Conservation (phyloP, 192 early-diverging fungal species). For the Coemansia sp. region DNA sequence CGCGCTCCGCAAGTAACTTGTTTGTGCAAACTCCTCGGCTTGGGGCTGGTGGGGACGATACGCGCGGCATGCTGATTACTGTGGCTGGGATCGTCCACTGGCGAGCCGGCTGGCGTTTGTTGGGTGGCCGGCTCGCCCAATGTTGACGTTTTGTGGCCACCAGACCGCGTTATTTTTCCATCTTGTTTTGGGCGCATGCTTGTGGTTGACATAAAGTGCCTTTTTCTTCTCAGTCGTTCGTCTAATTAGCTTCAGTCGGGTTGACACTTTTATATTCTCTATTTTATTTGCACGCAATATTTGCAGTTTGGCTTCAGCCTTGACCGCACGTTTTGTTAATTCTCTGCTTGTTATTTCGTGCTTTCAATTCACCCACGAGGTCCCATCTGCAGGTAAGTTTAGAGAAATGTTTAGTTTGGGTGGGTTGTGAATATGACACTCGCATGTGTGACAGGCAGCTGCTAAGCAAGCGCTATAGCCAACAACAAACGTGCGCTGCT, state of each 20-base stretch:
- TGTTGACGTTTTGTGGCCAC: background rate
- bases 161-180: background rate
- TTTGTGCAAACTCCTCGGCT: background rate
- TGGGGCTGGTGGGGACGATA: background rate
- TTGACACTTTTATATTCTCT: background rate
- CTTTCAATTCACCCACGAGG: background rate
- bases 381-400: no score
- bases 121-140: background rate
- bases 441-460: no score
- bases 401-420: no score
- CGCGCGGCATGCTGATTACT: no score
- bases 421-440: no score
- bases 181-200: background rate
- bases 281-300: background rate
- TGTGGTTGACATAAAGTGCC: background rate
- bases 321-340: background rate
- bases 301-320: background rate
- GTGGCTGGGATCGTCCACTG: background rate
- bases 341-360: background rate
- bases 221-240: background rate
- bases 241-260: background rate
- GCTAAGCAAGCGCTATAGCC: no score
- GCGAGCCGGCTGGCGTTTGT: background rate
- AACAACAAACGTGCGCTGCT: no score
- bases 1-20: conserved; percentile 20